phyloP scores from a whole-genome alignment of 257 asterid species.

The Mitragyna speciosa region DNA sequence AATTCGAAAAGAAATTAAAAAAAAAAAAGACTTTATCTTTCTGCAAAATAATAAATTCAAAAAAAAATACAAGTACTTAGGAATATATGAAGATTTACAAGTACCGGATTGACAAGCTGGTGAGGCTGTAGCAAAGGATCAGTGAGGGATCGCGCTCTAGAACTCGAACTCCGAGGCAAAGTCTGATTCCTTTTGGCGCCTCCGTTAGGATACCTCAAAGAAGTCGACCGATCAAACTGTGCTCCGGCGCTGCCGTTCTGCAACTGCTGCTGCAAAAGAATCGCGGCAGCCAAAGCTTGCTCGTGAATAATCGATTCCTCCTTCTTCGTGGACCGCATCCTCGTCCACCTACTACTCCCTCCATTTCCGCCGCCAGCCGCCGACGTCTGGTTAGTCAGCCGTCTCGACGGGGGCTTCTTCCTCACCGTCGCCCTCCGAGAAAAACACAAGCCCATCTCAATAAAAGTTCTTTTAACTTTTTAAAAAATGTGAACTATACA shows the following conservation, averaged over 20 bases:
- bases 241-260: conserved; percentile 51
- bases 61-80: background rate
- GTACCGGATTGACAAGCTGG: conserved; percentile 85
- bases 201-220: conserved; percentile 67
- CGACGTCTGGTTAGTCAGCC: conserved; percentile 42
- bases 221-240: conserved; percentile 82
- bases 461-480: background rate
- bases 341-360: conserved; percentile 70
- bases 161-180: conserved; percentile 79
- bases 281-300: conserved; percentile 88
- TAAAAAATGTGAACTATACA: conserved; percentile 19
- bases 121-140: conserved; percentile 97
- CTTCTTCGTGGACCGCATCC: conserved; percentile 66
- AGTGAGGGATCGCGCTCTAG: conserved; percentile 83
- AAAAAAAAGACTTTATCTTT: background rate
- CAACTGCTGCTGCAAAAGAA: conserved; percentile 82
- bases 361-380: conserved; percentile 39
- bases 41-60: background rate
- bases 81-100: background rate
- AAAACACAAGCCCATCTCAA: conserved; percentile 73
- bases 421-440: conserved; percentile 58
- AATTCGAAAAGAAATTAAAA: background rate
- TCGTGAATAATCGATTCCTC: conserved; percentile 74
- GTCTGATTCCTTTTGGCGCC: conserved; percentile 56
- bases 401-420: conserved; percentile 47